Conservation (phyloP, 768 basidiomycete species). For the Pleurotus pulmonarius region DNA sequence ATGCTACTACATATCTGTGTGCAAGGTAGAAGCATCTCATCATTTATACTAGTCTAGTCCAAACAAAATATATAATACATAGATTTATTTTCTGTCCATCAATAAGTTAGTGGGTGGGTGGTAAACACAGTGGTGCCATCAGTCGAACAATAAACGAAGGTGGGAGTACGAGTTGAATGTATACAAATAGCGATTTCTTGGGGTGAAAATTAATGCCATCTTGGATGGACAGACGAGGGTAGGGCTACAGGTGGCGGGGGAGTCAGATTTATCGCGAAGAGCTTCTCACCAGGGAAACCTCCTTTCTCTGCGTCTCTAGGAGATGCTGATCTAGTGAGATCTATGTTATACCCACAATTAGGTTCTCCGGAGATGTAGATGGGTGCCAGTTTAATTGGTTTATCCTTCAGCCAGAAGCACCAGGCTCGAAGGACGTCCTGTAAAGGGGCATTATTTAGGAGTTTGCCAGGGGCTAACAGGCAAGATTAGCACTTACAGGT, state of each 20-base stretch:
- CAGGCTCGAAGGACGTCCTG: conserved; percentile 31
- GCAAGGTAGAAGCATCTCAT: too few relatives aligned
- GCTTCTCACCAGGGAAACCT: neutral
- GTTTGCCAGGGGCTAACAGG: neutral
- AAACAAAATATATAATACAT: too few relatives aligned
- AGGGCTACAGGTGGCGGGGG: conserved; percentile 1
- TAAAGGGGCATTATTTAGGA: neutral
- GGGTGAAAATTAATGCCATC: too few relatives aligned
- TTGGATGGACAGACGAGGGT: neutral
- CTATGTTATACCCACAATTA: neutral
- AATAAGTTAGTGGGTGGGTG: too few relatives aligned
- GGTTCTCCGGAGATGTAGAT: conserved; percentile 4
- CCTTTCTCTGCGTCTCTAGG: neutral
- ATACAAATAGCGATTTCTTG: too few relatives aligned
- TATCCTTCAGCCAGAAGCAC: conserved; percentile 25
- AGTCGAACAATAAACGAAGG: too few relatives aligned
- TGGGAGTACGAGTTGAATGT: too few relatives aligned
- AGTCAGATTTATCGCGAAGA: neutral
- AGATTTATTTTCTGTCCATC: too few relatives aligned
- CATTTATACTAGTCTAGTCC: too few relatives aligned
- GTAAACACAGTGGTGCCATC: too few relatives aligned
- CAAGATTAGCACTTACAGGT: conserved; percentile 16
- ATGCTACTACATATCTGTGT: too few relatives aligned
- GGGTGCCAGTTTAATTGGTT: neutral
- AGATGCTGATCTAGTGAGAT: neutral